phyloP scores from a whole-genome alignment of 2,329 filamentous ascomycete genomes.

The Tetracladium maxilliforme region DNA sequence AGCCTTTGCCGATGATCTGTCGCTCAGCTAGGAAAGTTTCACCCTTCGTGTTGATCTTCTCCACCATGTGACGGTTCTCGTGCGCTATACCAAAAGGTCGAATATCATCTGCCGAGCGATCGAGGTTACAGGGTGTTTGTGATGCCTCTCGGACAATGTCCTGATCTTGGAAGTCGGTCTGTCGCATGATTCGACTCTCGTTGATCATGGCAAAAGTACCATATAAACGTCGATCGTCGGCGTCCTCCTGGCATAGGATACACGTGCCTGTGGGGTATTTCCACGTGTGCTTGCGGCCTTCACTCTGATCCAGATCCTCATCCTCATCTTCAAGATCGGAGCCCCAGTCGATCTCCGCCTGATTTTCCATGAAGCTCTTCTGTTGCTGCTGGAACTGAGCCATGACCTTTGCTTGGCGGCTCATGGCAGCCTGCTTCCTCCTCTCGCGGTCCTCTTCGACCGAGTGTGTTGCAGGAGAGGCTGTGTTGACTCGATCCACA shows the following conservation, averaged over 20 bases:
- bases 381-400: constrained; percentile 97
- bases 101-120: constrained; percentile 68
- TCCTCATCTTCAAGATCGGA: constrained; percentile 68
- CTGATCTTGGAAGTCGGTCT: constrained; percentile 69
- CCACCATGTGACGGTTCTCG: constrained; percentile 66
- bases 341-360: constrained; percentile 79
- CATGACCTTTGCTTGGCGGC: constrained; percentile 88
- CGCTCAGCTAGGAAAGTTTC: constrained; percentile 58
- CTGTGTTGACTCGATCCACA: constrained; percentile 66
- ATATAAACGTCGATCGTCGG: constrained; percentile 75
- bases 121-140: constrained; percentile 65
- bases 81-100: constrained; percentile 84
- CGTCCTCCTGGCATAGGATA: constrained; percentile 93
- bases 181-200: constrained; percentile 72
- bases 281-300: constrained; percentile 62
- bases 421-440: constrained; percentile 83
- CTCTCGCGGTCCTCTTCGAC: constrained; percentile 55
- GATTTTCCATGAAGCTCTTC: constrained; percentile 82
- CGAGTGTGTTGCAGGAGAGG: constrained; percentile 58
- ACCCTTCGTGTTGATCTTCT: constrained; percentile 62
- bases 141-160: constrained; percentile 77
- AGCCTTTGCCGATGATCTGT: constrained; percentile 80
- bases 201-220: constrained; percentile 86
- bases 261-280: constrained; percentile 89
- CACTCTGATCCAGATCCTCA: constrained; percentile 42